Base-by-base conservation (phyloP, 306 rosid genomes). In the Herpetospermum pedunculosum region DNA sequence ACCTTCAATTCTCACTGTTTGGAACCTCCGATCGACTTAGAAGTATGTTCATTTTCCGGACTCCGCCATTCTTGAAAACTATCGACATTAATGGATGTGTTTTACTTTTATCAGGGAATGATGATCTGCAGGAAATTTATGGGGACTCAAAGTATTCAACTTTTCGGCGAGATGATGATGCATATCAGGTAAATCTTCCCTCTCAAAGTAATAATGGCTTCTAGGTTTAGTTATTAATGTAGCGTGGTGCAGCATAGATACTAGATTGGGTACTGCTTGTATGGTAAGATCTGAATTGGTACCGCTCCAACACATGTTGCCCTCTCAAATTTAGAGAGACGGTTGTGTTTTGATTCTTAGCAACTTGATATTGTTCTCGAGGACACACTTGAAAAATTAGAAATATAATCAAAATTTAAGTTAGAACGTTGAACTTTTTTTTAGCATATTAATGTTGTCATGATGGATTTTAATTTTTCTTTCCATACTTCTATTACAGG, bases 41-140 rank as follows among this genome's bases (percentile, higher is more conserved):
- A 67, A 67, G 37, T 19, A 12, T 41, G 72, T 41, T 12, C 35
- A 67, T 11, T 67, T 41, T 23, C 72, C 1, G 52, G 52, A 67
- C 53, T 25, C 12, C 72, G 11, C 21, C 19, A 12, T 67, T 4
- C 13, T 69, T 46, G 26, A 44, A 18, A 38, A 81, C 16, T 7
- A 48, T 70, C 57, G 43, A 11, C 44, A 14, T 73, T 72, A 85
- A 38, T 19, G 73, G 38, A 62, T 62, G 49, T 37, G 8, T 75
- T 65, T 83, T 49, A 1, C 35, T 75, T 65, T 83, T 49, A 1
- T 40, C 81, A 86, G 92, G 83, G 23, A 52, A 82, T 76, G 79
- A 63, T 80, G 64, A 73, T 77, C 75, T 21, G 76, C 70, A 70
- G 49, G 79, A 75, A 70, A 70, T 44, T n/a, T 32, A 77, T 16